phyloP scores from a whole-genome alignment of 768 basidiomycete genomes.

The Kwoniella sp. region DNA sequence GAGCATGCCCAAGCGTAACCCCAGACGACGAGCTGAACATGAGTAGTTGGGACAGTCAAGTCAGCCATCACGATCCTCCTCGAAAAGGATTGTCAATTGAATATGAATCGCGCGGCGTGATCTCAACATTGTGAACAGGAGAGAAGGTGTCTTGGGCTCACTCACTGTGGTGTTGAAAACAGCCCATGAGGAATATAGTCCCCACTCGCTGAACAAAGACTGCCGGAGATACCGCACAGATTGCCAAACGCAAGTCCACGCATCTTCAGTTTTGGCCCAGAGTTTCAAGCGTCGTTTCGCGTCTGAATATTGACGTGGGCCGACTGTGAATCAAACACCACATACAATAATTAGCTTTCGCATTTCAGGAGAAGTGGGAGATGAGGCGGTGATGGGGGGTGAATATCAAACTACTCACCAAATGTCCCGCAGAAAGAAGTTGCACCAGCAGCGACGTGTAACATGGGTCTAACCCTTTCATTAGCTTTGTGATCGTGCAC shows the following conservation, averaged over 20 bases:
- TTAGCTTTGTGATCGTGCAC: too few relatives aligned
- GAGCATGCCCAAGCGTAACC: constrained; percentile 20
- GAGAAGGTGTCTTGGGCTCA: neutral
- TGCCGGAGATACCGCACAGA: constrained; percentile 39
- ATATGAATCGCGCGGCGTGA: too few relatives aligned
- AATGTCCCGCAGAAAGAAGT: constrained; percentile 34
- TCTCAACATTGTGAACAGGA: too few relatives aligned
- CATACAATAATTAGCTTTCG: neutral
- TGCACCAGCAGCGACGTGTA: constrained; percentile 41
- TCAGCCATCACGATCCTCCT: too few relatives aligned
- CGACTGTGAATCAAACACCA: constrained; percentile 16
- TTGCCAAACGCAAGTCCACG: constrained; percentile 48
- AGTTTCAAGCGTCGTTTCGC: constrained; percentile 37
- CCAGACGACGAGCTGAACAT: constrained; percentile 25
- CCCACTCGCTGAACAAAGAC: constrained; percentile 38
- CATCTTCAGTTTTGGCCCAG: constrained; percentile 47
- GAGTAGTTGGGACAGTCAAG: too few relatives aligned
- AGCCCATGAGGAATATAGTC: constrained; percentile 42
- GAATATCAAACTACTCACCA: constrained; percentile 29
- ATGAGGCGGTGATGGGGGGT: too few relatives aligned
- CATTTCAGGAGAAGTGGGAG: too few relatives aligned
- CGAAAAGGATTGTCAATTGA: too few relatives aligned
- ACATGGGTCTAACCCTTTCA: constrained; percentile 47
- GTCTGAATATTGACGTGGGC: constrained; percentile 37
- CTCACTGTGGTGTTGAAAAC: constrained; percentile 40